Evolutionary conservation across 2,329 filamentous ascomycete species (phyloP), one percentile per base, ranked within the genome.

Genomic region (Fusarium nelsonii): DNA sequence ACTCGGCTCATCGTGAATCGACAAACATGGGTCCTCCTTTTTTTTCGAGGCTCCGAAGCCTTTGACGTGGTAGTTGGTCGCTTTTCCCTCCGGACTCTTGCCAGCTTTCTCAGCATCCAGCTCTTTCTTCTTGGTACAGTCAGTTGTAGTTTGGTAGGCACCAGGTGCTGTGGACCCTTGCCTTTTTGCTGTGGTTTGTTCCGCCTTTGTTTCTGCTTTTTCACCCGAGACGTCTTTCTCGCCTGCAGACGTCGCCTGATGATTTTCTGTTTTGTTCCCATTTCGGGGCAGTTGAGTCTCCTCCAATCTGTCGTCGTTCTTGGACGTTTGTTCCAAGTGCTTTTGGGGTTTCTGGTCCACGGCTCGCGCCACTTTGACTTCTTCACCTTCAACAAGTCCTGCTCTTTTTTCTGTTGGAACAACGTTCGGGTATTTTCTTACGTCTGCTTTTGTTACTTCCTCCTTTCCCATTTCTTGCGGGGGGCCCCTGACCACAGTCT

Each of bases 91-190:
- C 39, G 39, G 32, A 43, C 23, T 30, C 34, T 44, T 45, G 34
- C 46, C 51, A 30, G 52, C 46, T 16, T 41, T 41, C 18, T 20
- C 48, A 36, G 9, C 43, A 46, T 33, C 32, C 41, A 44, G 18
- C 36, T 40, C 41, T 56, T 51, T 30, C 49, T 58, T 53, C 48
- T 40, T 63, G 40, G 33, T 40, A 44, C 51, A 53, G 28, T 59
- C 14, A 51, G 62, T 54, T 51, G 53, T 69, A 14, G 57, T 64
- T 70, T 68, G 56, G 36, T 65, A 55, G 63, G 67, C 56, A 41
- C 65, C 64, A 67, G 72, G 72, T 74, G 40, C 72, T 73, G 72
- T 74, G 43, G 37, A 71, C 63, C 72, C 72, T 65, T 63, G 64
- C 61, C 57, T 58, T 58, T 73, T 57, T 59, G 59, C 50, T 57